Evolutionary conservation across 2,329 filamentous ascomycete species (phyloP), one percentile per base, ranked within the genome.

Genomic region (Byssothecium circinans): DNA sequence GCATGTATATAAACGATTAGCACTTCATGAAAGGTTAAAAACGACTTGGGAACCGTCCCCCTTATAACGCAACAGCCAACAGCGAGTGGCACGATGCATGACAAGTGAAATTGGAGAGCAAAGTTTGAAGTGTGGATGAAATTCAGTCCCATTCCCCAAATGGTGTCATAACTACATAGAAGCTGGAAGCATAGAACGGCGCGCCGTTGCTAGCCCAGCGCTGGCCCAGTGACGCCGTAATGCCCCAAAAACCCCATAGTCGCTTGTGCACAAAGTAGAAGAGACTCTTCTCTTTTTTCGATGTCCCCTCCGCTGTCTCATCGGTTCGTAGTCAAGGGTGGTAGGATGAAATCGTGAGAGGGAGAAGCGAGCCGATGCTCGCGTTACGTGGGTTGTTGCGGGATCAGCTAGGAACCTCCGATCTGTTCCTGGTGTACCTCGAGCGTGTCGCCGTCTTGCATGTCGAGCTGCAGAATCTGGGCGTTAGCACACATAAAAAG

Each of bases 391-490:
- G n/a, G n/a, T 5, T 32, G 29, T 14, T 12, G 8, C 10, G 29
- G 6, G 29, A 14, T 5, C 29, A 32, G 70, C 60, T 62, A 74
- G 54, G 65, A 74, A 52, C 91, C 92, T 51, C 94, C 94, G 53
- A 97, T 94, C 76, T 99, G 94, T 73, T 99, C 94, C 72, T 97
- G 94, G 71, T 97, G 92, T 20, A 99, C 94, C 69, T 99, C 94
- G 20, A 99, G 85, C 1, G 89, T 95, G 67, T 99, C 94, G 29
- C 94, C 92, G 61, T 99, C 94, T 57, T 85, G 79, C 94, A 99
- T 99, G 53, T 97, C 94, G 45, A 97, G 86, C 94, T 97, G 49
- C 10, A 20, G 18, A 19, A 19, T 35, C 8, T 25, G 23, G 23
- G 23, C 10, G 54, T 64, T 47, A 64, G 61, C 43, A 25, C 23